phyloP scores from a whole-genome alignment of 2,329 filamentous ascomycete genomes.

The Boeremia exigua region DNA sequence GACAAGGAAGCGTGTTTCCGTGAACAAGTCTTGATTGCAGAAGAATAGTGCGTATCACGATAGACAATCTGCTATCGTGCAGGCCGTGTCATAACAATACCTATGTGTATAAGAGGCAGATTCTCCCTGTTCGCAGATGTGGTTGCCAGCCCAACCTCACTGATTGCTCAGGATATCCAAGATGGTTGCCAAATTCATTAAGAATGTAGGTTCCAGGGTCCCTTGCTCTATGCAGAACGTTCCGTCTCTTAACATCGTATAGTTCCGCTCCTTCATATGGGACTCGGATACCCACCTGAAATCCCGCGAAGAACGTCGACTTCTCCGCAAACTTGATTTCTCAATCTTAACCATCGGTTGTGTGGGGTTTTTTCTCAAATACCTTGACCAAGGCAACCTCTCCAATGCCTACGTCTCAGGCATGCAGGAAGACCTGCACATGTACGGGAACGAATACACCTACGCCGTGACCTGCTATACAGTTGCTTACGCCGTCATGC shows the following conservation, averaged over 20 bases:
- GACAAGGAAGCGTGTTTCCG: not conserved
- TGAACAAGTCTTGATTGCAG: not conserved
- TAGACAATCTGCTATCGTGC: not conserved
- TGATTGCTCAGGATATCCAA: not conserved
- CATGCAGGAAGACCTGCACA: slow-evolving; percentile 5
- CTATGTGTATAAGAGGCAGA: not conserved
- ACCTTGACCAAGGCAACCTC: slow-evolving; percentile 9
- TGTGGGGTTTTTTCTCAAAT: slow-evolving; percentile 16
- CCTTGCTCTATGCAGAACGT: not conserved
- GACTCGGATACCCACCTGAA: slow-evolving; percentile 22
- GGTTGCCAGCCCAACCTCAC: not conserved
- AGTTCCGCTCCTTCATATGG: slow-evolving; percentile 24
- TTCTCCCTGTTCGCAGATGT: not conserved
- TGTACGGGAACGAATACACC: slow-evolving; percentile 7
- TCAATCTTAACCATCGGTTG: slow-evolving; percentile 53
- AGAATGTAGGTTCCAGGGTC: not conserved
- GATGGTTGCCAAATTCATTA: not conserved
- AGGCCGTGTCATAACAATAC: not conserved
- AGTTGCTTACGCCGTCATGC: slow-evolving; percentile 2
- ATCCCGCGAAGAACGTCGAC: slow-evolving; percentile 52
- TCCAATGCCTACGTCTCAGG: slow-evolving; percentile 3
- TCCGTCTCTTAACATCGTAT: not conserved
- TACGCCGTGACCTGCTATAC: slow-evolving; percentile 5
- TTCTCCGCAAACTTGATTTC: slow-evolving; percentile 57
- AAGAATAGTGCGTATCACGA: slow-evolving; percentile 9